Evolutionary conservation across 2,329 filamentous ascomycete species (phyloP), one percentile per base, ranked within the genome.

Genomic region (Hypoxylon sp.): DNA sequence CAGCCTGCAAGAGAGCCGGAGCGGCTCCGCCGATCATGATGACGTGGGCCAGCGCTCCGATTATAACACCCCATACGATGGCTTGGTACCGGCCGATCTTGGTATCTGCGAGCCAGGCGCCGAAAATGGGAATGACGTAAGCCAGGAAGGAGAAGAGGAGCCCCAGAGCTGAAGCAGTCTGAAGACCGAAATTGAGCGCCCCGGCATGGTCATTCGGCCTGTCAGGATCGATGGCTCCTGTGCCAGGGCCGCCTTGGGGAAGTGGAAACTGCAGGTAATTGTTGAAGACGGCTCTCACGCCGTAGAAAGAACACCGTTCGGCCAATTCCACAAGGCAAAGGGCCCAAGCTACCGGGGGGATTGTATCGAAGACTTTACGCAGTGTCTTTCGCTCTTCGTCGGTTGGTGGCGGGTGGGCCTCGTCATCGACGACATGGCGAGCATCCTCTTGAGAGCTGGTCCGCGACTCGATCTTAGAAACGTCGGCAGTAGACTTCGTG

Each of bases 81-180:
- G 89, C 89, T 67, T 84, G 83, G 78, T 88, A 92, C 53, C 88
- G 86, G 43, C 89, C 90, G 59, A 86, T 81, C 70, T 87, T 87
- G 62, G 87, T 84, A 75, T 92, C 90, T 6, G 89, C 88, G 24
- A 87, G 71, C 69, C 81, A 86, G 10, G 82, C 85, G 67, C 85
- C 85, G 20, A 82, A 70, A 24, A 84, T 79, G 0, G 82, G 82
- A 8, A 83, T 70, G 13, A 81, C 69, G 66, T 84, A 86, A 10
- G 82, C 78, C 34, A 85, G 68, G 61, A 86, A 84, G 3, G 73
- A 79, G 73, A 80, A 84, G 32, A 80, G 75, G 24, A 84, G 76
- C 1, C 74, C 74, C 17, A 84, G 74, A 2, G 81, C 82, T 4
- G 80, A 81, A 7, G 82, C 76, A 4, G 79, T 78, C 59, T 83